Conservation (phyloP, 2,329 filamentous ascomycete species). For the Pseudogymnoascus sp. region DNA sequence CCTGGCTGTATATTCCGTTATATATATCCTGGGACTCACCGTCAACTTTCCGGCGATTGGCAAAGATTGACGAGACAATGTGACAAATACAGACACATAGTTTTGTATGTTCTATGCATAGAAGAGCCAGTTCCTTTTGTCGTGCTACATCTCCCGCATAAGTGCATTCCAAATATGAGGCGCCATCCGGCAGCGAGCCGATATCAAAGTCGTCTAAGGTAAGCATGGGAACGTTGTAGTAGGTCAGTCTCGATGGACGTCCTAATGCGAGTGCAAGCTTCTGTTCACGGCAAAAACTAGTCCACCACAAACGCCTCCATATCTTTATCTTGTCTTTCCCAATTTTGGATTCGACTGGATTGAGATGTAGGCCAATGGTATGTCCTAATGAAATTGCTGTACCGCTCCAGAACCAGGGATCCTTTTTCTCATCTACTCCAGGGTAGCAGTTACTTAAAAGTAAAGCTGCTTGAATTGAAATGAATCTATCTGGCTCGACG, state of each 20-base stretch:
- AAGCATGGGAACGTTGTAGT: constrained; percentile 85
- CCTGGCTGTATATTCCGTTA: background rate
- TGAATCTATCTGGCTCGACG: constrained; percentile 78
- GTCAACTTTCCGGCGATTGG: background rate
- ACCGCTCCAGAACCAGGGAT: constrained; percentile 96
- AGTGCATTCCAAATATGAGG: constrained; percentile 59
- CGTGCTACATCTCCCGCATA: constrained; percentile 59
- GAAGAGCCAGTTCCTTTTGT: constrained; percentile 67
- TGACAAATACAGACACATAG: constrained; percentile 80
- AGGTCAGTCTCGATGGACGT: constrained; percentile 82
- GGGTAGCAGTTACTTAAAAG: constrained; percentile 95
- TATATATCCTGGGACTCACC: background rate
- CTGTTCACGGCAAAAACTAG: constrained; percentile 84
- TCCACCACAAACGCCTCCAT: constrained; percentile 96
- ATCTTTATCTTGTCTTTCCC: constrained; percentile 61
- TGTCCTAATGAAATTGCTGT: constrained; percentile 83
- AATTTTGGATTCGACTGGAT: constrained; percentile 65
- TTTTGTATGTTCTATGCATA: constrained; percentile 84
- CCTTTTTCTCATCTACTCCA: constrained; percentile 87
- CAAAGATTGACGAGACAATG: constrained; percentile 44
- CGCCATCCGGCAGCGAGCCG: constrained; percentile 56
- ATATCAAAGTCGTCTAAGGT: constrained; percentile 75
- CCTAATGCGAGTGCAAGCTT: constrained; percentile 86
- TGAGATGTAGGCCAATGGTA: constrained; percentile 81
- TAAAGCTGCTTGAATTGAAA: constrained; percentile 74